Percentiles rank a stretch among this genome's conserved stretches.
These are phyloP conservation scores for Penicillium pancosmium DNA, from an alignment of 495 filamentous ascomycete species.

Conservation along the genomic window DNA sequence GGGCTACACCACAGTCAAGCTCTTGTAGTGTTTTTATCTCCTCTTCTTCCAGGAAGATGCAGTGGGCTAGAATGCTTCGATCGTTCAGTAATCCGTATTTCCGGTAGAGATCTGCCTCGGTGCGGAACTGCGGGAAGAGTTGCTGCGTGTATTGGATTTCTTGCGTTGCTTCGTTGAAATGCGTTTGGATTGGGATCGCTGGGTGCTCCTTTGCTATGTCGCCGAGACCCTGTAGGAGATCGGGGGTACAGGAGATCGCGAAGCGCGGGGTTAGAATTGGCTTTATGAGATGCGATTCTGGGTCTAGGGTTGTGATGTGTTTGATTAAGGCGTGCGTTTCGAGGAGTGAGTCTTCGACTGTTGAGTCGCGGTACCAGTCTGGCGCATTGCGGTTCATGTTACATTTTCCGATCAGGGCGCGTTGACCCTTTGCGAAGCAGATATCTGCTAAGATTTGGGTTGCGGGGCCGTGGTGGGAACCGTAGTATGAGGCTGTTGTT, in stretches of 20 bases:
- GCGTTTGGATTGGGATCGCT: conserved; percentile 63
- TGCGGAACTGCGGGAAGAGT: conserved; percentile 55
- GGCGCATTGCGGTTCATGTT: conserved; percentile 67
- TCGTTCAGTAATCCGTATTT: conserved; percentile 54
- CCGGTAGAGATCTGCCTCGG: conserved; percentile 59
- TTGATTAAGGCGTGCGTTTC: conserved; percentile 57
- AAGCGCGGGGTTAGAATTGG: conserved; percentile 67
- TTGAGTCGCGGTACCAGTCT: conserved; percentile 58
- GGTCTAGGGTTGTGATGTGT: conserved; percentile 38
- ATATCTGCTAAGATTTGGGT: conserved; percentile 61
- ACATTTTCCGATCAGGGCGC: conserved; percentile 67
- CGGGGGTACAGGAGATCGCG: conserved; percentile 59
- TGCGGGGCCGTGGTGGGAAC: conserved; percentile 58
- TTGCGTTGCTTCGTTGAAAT: conserved; percentile 62
- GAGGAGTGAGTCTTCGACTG: conserved; percentile 47
- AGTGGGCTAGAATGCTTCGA: conserved; percentile 66
- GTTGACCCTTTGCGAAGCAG: conserved; percentile 59
- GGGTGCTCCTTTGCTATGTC: conserved; percentile 50
- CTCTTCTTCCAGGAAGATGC: conserved; percentile 57
- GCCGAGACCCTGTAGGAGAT: conserved; percentile 56
- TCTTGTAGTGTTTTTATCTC: conserved; percentile 52
- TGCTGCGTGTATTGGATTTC: conserved; percentile 55
- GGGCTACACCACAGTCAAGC: conserved; percentile 59
- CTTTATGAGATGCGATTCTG: conserved; percentile 42
- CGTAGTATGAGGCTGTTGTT: conserved; percentile 69